Conservation (phyloP, 768 basidiomycete species). For the Tulasnella calospora region DNA sequence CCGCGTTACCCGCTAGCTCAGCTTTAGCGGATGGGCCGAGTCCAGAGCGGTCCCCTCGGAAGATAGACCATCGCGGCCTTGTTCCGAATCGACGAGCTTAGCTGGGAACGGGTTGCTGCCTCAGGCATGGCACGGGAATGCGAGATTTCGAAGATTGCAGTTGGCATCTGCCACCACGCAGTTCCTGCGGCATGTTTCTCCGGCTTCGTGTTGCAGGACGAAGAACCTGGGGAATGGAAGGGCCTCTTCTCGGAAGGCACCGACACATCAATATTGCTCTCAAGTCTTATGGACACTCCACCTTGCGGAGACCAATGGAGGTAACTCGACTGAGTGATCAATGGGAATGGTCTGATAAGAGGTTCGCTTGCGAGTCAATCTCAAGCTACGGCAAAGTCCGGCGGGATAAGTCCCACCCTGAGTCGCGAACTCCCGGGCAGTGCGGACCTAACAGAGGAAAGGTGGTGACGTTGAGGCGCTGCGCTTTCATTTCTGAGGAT, state of each 20-base stretch:
- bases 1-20: neutral
- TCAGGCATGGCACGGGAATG: neutral
- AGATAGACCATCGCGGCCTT: neutral
- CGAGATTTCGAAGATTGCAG: neutral
- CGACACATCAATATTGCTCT: neutral
- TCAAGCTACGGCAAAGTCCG: neutral
- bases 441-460: neutral
- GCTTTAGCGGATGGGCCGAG: neutral
- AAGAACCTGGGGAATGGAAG: neutral
- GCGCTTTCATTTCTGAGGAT: neutral
- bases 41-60: neutral
- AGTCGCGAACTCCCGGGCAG: neutral
- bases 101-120: neutral
- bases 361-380: neutral
- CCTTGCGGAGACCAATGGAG: neutral
- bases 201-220: neutral
- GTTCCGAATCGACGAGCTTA: neutral
- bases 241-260: neutral
- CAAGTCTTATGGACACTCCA: neutral
- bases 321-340: neutral
- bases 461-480: neutral
- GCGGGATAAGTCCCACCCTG: neutral
- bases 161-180: neutral
- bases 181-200: neutral
- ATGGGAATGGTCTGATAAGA: constrained; percentile 4